A percentile compares a stretch with the other conserved stretches of the same genome.
Evolutionary conservation across 371 early-diverging fungal species (phyloP).

Genomic region (Circinella minor): DNA sequence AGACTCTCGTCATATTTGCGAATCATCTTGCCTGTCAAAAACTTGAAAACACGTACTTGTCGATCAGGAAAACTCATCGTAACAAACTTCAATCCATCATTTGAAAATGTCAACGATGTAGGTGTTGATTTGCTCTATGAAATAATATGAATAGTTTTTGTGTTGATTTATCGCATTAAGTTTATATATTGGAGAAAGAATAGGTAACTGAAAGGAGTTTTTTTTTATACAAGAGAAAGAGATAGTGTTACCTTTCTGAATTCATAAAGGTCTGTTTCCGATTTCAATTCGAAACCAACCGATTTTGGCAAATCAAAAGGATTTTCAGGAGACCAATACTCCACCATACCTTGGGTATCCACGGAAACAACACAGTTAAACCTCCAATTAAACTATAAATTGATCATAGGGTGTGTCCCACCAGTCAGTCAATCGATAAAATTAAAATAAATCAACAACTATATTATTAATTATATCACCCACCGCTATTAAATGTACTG

Average conservation of each 20-base stretch:
- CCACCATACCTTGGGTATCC: constrained; percentile 87
- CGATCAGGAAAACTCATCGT: constrained; percentile 87
- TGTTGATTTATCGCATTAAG: too few relatives aligned
- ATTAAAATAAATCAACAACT: too few relatives aligned
- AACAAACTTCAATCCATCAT: constrained; percentile 82
- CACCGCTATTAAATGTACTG: constrained; percentile 79
- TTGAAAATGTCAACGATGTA: constrained; percentile 83
- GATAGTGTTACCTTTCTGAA: constrained; percentile 76
- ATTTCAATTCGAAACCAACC: constrained; percentile 81
- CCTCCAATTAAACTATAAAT: constrained; percentile 66
- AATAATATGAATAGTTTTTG: background rate
- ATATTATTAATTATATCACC: background rate
- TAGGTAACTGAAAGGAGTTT: too few relatives aligned
- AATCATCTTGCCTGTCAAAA: constrained; percentile 82
- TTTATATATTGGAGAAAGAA: too few relatives aligned
- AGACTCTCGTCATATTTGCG: constrained; percentile 93
- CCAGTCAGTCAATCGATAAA: too few relatives aligned
- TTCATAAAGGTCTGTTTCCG: constrained; percentile 94
- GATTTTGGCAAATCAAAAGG: constrained; percentile 66
- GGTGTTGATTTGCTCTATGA: constrained; percentile 66
- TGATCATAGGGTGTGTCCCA: too few relatives aligned
- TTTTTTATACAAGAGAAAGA: too few relatives aligned
- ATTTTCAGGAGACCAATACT: constrained; percentile 88
- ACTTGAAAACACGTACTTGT: constrained; percentile 85
- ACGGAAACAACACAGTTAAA: constrained; percentile 84